These are phyloP conservation scores for Lablab purpureus DNA, from an alignment of 306 rosid species.

Conservation along the genomic window DNA sequence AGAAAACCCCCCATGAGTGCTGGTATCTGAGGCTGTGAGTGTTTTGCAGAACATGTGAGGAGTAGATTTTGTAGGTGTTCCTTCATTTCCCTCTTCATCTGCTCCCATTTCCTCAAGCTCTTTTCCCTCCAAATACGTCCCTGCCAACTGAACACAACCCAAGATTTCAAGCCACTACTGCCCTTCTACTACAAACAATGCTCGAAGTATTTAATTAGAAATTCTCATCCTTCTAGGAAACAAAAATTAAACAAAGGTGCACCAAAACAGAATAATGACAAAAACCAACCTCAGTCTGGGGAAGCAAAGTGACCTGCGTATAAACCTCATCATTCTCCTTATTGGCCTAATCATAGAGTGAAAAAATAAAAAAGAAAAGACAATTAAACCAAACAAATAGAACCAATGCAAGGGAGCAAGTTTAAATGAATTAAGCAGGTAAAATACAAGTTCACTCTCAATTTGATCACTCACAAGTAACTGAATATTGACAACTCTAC, in stretches of 20 bases:
- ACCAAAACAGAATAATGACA: constrained; percentile 27
- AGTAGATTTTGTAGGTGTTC: constrained; percentile 77
- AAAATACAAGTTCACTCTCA: constrained; percentile 23
- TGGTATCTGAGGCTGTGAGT: constrained; percentile 96
- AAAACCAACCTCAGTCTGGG: constrained; percentile 78
- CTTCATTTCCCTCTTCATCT: constrained; percentile 75
- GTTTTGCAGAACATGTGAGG: constrained; percentile 99
- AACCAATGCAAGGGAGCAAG: constrained; percentile 27
- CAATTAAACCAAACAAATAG: constrained; percentile 30
- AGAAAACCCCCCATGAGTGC: constrained; percentile 97
- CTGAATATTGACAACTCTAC: constrained; percentile 84
- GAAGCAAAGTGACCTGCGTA: constrained; percentile 84
- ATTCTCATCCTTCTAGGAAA: neutral
- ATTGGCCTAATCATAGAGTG: constrained; percentile 67
- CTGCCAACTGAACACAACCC: constrained; percentile 62
- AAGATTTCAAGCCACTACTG: constrained; percentile 7
- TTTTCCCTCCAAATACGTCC: constrained; percentile 65
- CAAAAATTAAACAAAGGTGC: constrained; percentile 27
- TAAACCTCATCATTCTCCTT: constrained; percentile 99
- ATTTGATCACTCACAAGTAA: constrained; percentile 73
- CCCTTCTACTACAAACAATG: neutral
- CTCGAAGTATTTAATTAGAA: neutral
- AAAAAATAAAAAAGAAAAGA: neutral
- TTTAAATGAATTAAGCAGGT: constrained; percentile 33
- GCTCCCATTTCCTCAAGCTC: constrained; percentile 69